These are phyloP conservation scores for Suillus decipiens DNA, from an alignment of 768 basidiomycete species.

Conservation along the genomic window DNA sequence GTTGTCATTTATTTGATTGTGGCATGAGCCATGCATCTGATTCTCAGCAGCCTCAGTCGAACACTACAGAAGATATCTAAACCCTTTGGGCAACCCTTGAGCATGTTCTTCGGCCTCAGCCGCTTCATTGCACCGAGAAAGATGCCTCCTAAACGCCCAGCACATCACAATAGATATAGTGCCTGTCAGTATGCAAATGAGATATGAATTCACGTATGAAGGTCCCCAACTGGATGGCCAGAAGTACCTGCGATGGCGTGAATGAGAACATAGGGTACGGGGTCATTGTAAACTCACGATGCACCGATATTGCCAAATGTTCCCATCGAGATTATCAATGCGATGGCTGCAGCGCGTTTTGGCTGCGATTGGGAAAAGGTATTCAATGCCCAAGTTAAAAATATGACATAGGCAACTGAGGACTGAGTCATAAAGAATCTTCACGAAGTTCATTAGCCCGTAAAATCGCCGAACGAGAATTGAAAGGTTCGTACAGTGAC, in stretches of 20 bases:
- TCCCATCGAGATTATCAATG: constrained; percentile 75
- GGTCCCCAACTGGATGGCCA: constrained; percentile 74
- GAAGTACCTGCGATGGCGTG: constrained; percentile 44
- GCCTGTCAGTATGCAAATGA: constrained; percentile 67
- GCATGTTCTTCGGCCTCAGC: constrained; percentile 40
- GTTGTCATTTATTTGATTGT: not conserved
- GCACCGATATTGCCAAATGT: constrained; percentile 82
- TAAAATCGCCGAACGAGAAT: not conserved
- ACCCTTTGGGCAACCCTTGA: constrained; percentile 36
- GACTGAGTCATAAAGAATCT: constrained; percentile 79
- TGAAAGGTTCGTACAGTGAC: constrained; percentile 46
- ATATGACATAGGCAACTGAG: constrained; percentile 68
- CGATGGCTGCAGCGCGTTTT: constrained; percentile 84
- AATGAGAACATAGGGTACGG: not conserved
- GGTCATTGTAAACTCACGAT: constrained; percentile 50
- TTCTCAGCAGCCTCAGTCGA: not conserved
- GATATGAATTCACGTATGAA: constrained; percentile 67
- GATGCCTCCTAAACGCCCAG: constrained; percentile 45
- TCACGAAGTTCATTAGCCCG: constrained; percentile 4
- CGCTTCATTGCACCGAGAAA: constrained; percentile 41
- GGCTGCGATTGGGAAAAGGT: constrained; percentile 75
- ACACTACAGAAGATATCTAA: constrained; percentile 47
- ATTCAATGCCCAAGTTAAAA: constrained; percentile 53
- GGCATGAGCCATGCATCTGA: not conserved
- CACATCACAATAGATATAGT: constrained; percentile 51